Evolutionary conservation across 345 rosid species (phyloP), one percentile per base, ranked within the genome.

Genomic region (Dimocarpus longan): DNA sequence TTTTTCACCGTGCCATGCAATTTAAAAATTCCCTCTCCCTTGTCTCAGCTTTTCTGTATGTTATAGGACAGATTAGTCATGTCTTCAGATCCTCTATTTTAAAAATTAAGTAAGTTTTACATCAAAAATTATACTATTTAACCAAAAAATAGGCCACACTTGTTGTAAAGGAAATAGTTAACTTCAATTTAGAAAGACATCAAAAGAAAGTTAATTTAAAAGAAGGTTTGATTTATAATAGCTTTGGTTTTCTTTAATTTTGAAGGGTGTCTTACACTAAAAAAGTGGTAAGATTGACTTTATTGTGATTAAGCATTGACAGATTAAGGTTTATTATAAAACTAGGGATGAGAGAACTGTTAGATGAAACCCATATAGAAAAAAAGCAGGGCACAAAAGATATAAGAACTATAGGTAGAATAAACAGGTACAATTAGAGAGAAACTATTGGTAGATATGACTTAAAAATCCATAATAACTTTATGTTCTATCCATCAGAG

Each of bases 151-250:
- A 7, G 59, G 59, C n/a, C n/a, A n/a, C n/a, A n/a, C n/a, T n/a
- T n/a, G n/a, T n/a, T n/a, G n/a, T 46, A 66, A 18, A 39, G 3
- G 43, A 39, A 7, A 46, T 13, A 39, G 13, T 37, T 10, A 66
- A 46, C 70, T 8, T 44, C 44, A 37, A 66, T 16, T 54, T 15
- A 66, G 70, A 66, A 66, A 66, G 70, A 66, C 22, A 66, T 37
- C n/a, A n/a, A n/a, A n/a, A n/a, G n/a, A n/a, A n/a, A n/a, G n/a
- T n/a, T n/a, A n/a, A n/a, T n/a, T n/a, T 10, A 66, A 32, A 66
- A 66, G n/a, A 66, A 66, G 32, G 44, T 43, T 32, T 66, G 69
- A 37, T 15, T 3, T 44, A 66, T 28, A 21, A 28, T 9, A 16
- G 43, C 69, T 28, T 66, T 66, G 43, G n/a, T 54, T 54, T 15